phyloP scores from a whole-genome alignment of 2,329 filamentous ascomycete genomes.

The Neonectria faginata region DNA sequence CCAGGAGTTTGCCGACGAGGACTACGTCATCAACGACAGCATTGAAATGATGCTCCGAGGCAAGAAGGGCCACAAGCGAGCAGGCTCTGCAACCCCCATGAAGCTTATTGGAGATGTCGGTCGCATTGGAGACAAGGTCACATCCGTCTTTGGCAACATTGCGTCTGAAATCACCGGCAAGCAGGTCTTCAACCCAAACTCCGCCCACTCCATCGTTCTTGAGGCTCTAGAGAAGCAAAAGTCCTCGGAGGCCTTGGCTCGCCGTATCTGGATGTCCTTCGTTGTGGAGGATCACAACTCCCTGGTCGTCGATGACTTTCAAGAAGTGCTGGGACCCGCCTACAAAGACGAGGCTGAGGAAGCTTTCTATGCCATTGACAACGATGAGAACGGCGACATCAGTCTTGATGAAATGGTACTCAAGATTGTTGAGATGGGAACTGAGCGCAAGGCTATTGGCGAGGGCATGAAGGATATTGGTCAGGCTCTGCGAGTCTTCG shows the following conservation, averaged over 20 bases:
- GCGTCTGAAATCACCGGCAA: conserved; percentile 96
- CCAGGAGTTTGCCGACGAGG: conserved; percentile 88
- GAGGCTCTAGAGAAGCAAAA: conserved; percentile 87
- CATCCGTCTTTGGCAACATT: conserved; percentile 90
- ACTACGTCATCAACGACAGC: conserved; percentile 90
- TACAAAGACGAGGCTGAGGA: conserved; percentile 85
- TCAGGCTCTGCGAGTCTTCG: conserved; percentile 90
- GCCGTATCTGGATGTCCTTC: conserved; percentile 97
- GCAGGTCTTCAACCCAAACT: conserved; percentile 92
- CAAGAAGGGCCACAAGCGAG: conserved; percentile 61
- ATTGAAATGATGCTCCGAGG: conserved; percentile 75
- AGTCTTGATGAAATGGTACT: conserved; percentile 95
- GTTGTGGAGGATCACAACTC: conserved; percentile 89
- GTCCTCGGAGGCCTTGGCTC: conserved; percentile 91
- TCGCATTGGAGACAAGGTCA: conserved; percentile 91
- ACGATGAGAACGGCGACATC: conserved; percentile 92
- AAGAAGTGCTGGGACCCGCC: conserved; percentile 84
- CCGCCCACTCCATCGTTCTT: conserved; percentile 88
- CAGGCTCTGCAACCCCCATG: conserved; percentile 80
- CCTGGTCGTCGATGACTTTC: conserved; percentile 82
- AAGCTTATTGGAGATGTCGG: conserved; percentile 81
- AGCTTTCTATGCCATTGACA: conserved; percentile 83
- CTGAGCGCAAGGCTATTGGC: conserved; percentile 87
- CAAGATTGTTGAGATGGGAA: conserved; percentile 84
- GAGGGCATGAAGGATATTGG: conserved; percentile 98